phyloP scores from a whole-genome alignment of 2,329 filamentous ascomycete genomes.

The Fusarium stilboides region DNA sequence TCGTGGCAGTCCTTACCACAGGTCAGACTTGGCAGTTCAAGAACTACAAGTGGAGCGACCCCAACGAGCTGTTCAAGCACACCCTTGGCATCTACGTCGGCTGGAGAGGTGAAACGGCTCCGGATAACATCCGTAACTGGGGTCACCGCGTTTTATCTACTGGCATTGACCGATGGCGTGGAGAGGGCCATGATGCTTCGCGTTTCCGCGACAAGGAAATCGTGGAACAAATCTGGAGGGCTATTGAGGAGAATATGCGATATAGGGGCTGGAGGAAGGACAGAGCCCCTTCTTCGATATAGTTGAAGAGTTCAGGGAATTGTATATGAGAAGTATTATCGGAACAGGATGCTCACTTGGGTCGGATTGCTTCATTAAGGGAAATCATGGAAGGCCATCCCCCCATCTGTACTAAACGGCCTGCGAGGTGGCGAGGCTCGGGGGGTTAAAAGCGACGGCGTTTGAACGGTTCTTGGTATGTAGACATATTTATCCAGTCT shows the following conservation, averaged over 20 bases:
- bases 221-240: conserved; percentile 92
- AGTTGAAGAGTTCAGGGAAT: conserved; percentile 14
- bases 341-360: background rate
- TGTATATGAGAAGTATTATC: conserved; percentile 18
- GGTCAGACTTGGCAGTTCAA: conserved; percentile 99
- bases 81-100: conserved; percentile 91
- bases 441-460: conserved; percentile 51
- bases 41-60: conserved; percentile 94
- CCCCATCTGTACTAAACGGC: conserved; percentile 39
- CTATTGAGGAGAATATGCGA: conserved; percentile 90
- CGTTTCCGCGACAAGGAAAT: conserved; percentile 92
- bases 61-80: conserved; percentile 90
- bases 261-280: conserved; percentile 86
- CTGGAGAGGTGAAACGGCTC: conserved; percentile 87
- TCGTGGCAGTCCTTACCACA: conserved; percentile 97
- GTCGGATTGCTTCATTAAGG: conserved; percentile 15
- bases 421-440: conserved; percentile 29
- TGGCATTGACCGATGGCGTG: conserved; percentile 87
- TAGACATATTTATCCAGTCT: conserved; percentile 33
- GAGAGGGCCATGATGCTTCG: conserved; percentile 67
- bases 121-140: conserved; percentile 85
- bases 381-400: conserved; percentile 15
- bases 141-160: conserved; percentile 86
- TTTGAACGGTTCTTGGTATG: conserved; percentile 48
- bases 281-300: conserved; percentile 72